Conservation (phyloP, 495 filamentous ascomycete species). For the Lophiotrema nucula region DNA sequence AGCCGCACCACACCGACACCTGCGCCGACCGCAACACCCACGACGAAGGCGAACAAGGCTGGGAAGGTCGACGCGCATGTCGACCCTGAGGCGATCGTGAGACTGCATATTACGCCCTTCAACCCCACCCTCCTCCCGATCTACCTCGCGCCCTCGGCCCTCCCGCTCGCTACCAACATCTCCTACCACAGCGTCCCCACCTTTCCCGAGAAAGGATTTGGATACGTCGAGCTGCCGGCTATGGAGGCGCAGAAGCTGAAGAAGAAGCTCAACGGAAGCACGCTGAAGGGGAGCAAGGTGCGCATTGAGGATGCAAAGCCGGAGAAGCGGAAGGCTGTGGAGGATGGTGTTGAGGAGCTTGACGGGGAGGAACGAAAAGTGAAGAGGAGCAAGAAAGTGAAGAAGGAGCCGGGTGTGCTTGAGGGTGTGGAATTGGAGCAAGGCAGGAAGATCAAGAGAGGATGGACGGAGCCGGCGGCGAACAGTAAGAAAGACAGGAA, state of each 20-base stretch:
- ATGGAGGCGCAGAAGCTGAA: slow-evolving; percentile 83
- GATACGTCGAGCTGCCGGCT: slow-evolving; percentile 76
- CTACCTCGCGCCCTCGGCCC: slow-evolving; percentile 66
- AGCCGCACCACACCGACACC: not conserved
- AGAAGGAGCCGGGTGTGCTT: slow-evolving; percentile 62
- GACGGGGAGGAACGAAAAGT: slow-evolving; percentile 41
- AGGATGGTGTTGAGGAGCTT: slow-evolving; percentile 36
- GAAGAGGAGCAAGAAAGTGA: slow-evolving; percentile 49
- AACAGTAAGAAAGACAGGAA: slow-evolving; percentile 52
- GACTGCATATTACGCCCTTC: slow-evolving; percentile 80
- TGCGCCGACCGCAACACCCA: not conserved
- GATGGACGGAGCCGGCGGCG: slow-evolving; percentile 72
- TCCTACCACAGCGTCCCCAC: slow-evolving; percentile 81
- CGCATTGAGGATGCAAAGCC: slow-evolving; percentile 75
- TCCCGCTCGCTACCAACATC: slow-evolving; percentile 67
- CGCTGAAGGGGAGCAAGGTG: slow-evolving; percentile 82
- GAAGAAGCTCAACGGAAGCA: slow-evolving; percentile 88
- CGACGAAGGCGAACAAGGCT: not conserved
- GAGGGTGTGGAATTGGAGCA: slow-evolving; percentile 70
- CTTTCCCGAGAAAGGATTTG: slow-evolving; percentile 87
- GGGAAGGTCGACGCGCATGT: not conserved
- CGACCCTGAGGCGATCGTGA: slow-evolving; percentile 6
- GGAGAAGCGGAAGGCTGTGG: slow-evolving; percentile 38
- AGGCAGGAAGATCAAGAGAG: slow-evolving; percentile 77
- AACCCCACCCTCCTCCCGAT: slow-evolving; percentile 66